Conservation (phyloP, 1,284 basidiomycete genomes). For the Omphalotus olearius region DNA sequence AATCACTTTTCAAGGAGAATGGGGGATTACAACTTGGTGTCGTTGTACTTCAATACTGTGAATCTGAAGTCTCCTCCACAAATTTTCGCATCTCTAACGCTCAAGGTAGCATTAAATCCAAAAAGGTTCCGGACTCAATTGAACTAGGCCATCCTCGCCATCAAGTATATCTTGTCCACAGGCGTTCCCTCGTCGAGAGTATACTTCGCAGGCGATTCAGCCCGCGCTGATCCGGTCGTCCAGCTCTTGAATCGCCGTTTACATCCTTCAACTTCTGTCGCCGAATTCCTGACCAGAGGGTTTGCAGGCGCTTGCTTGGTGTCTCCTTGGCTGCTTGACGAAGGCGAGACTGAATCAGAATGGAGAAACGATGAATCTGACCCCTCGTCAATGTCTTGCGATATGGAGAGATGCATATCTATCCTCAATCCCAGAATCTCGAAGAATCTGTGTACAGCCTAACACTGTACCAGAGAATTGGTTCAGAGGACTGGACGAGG, state of each 20-base stretch:
- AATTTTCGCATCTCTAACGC: background rate
- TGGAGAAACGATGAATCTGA: background rate
- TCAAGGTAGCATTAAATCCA: slow-evolving; percentile 8
- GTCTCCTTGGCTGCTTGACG: slow-evolving; percentile 9
- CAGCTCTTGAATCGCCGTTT: slow-evolving; percentile 11
- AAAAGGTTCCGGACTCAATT: slow-evolving; percentile 11
- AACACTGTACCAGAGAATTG: background rate
- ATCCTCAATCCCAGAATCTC: background rate
- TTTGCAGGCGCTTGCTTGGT: slow-evolving; percentile 5
- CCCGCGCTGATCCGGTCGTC: slow-evolving; percentile 13
- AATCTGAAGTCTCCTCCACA: background rate
- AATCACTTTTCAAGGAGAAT: background rate
- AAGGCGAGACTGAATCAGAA: slow-evolving; percentile 4
- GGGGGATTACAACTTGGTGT: background rate
- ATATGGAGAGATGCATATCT: slow-evolving; percentile 6
- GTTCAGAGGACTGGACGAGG: slow-evolving; percentile 1
- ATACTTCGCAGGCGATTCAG: slow-evolving; percentile 14
- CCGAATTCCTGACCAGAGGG: background rate
- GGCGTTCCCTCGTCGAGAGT: slow-evolving; percentile 3
- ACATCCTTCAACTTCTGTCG: slow-evolving; percentile 6
- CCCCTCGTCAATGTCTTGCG: background rate
- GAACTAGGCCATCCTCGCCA: background rate
- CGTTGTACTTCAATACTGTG: slow-evolving; percentile 13
- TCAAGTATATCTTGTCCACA: slow-evolving; percentile 2
- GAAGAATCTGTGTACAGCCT: background rate